A percentile compares a stretch with the other conserved stretches of the same genome.
Evolutionary conservation across 75 land plant species (phyloP).

Genomic region (Cryptomeria japonica): DNA sequence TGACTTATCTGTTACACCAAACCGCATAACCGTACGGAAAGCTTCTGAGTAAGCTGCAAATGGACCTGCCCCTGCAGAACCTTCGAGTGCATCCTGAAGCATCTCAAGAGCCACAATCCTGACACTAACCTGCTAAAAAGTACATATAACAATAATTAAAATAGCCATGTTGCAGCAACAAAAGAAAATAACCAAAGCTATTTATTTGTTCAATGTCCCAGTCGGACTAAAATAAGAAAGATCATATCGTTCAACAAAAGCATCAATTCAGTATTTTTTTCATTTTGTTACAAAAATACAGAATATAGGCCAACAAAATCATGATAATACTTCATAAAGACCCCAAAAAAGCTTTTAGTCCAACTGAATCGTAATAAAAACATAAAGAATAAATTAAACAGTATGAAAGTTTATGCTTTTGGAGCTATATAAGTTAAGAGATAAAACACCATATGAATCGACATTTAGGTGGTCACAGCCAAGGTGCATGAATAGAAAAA

Average conservation of each 20-base stretch:
- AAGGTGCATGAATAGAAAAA: background rate
- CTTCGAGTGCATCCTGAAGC: slow-evolving; percentile 95
- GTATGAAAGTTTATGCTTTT: background rate
- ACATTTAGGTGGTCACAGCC: background rate
- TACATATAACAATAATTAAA: background rate
- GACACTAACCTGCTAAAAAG: slow-evolving; percentile 62
- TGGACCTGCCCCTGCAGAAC: slow-evolving; percentile 81
- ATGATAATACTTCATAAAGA: background rate
- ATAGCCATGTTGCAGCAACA: background rate
- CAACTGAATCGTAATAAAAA: background rate
- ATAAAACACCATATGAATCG: background rate
- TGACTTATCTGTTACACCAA: slow-evolving; percentile 77
- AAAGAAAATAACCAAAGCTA: background rate
- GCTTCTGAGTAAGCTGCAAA: slow-evolving; percentile 86
- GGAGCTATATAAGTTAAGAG: background rate
- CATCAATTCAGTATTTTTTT: background rate
- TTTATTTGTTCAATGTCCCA: background rate
- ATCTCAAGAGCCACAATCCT: slow-evolving; percentile 82
- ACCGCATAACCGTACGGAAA: slow-evolving; percentile 67
- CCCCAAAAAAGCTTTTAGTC: background rate
- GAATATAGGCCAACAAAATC: background rate
- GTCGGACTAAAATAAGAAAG: background rate
- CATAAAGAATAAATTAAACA: background rate
- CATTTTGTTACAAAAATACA: background rate
- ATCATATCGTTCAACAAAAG: background rate